Percentiles rank a stretch among this genome's conserved stretches.
Evolutionary conservation across 169 alveolate species (phyloP).

Genomic region (Cryptosporidium canis): DNA sequence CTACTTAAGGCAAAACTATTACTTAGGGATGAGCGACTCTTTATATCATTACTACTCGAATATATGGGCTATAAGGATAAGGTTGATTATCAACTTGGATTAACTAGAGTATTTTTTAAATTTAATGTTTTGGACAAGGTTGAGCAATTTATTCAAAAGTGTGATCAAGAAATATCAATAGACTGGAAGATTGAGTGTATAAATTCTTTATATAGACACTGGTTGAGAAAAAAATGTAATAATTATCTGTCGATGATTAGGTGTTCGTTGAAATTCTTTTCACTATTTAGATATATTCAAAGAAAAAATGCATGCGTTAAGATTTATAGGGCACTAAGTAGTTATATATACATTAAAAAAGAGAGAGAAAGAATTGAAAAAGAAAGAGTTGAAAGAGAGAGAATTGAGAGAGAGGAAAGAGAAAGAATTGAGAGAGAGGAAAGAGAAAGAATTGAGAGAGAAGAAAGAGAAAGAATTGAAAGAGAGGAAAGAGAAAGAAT

Average conservation of each 20-base stretch:
- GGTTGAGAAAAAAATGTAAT: conserved; percentile 30
- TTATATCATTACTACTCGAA: conserved; percentile 68
- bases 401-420: neutral
- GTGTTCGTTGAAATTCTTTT: conserved; percentile 11
- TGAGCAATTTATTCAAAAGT: conserved; percentile 75
- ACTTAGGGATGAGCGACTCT: conserved; percentile 73
- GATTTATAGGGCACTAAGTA: conserved; percentile 8
- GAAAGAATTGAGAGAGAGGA: neutral
- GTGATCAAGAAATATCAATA: conserved; percentile 73
- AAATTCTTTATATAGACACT: conserved; percentile 69
- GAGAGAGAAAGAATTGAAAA: conserved; percentile 3
- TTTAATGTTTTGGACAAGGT: conserved; percentile 77
- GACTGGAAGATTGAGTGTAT: conserved; percentile 74
- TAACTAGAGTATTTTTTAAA: conserved; percentile 78
- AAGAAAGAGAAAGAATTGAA: conserved; percentile 4
- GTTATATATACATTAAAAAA: neutral
- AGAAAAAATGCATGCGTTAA: conserved; percentile 3
- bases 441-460: neutral
- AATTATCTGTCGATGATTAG: conserved; percentile 43
- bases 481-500: conserved; percentile 2
- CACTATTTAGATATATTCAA: neutral
- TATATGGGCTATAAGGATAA: conserved; percentile 70
- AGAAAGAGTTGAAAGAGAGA: neutral
- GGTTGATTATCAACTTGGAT: conserved; percentile 77
- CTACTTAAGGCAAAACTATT: conserved; percentile 74